Base-by-base conservation (phyloP, 1,284 basidiomycete genomes). In the Ganoderma multipileum region DNA sequence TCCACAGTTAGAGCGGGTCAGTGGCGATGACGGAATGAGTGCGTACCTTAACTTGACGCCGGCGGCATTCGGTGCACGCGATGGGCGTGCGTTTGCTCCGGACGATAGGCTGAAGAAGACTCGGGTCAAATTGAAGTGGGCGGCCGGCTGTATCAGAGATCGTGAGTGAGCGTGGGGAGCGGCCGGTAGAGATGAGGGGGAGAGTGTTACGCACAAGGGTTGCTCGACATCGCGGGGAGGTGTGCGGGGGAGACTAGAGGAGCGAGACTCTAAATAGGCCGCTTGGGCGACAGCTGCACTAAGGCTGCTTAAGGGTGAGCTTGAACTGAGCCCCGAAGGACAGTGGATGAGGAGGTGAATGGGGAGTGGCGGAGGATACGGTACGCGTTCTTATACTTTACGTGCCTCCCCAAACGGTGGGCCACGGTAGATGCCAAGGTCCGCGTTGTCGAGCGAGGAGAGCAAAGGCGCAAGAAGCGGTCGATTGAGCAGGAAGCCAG, bases 31-130 rank as follows among this genome's bases (percentile, higher is more conserved):
- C 12, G 33, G 8, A n/a, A n/a, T 20, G 68, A 26, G 47, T 12
- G 47, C 76, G 57, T 69, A 85, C 87, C 80, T 85, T 87, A 64
- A 88, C 82, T 77, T 89, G 87, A 14, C 84, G 82, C 47, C 78
- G 75, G n/a, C 87, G 84, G 73, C 87, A 89, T 67, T 80, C 79
- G 0, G 77, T 79, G 76, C 87, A 89, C 12, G 87, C 87, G 71
- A 87, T 84, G 30, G 82, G 79, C 1, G 83, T 83, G 66, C 86
- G 80, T 71, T 82, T 83, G 67, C 80, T 76, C 57, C 80, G 74
- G 52, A 77, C 75, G 30, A 79, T 75, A 50, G 78, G 76, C 39
- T 73, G 69, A 38, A 78, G 72, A 28, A 77, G 68, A 38, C 66
- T 70, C 18, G 69, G 73, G 67, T 76, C 72, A 60, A 71, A 71